These are phyloP conservation scores for Phytophthora cactorum DNA, from an alignment of 352 stramenopile species.

Conservation along the genomic window DNA sequence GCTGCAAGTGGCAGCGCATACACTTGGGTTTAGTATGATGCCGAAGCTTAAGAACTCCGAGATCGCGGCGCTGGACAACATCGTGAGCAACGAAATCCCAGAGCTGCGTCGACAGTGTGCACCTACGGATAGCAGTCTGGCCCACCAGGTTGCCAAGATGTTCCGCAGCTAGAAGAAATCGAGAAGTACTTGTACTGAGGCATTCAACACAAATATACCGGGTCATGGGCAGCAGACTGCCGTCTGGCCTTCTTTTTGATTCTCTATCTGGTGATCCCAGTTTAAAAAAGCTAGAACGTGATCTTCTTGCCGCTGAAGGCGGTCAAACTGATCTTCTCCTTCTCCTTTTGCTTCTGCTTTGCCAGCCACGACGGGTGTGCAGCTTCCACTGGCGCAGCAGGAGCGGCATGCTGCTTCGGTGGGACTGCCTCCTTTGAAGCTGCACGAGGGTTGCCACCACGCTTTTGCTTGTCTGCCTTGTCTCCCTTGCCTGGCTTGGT, in stretches of 20 bases:
- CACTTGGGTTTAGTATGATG: constrained; percentile 83
- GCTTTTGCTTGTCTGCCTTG: constrained; percentile 25
- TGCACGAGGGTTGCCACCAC: constrained; percentile 18
- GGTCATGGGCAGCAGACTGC: constrained; percentile 13
- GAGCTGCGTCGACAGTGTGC: constrained; percentile 86
- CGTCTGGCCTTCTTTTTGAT: constrained; percentile 19
- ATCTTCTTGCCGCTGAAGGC: constrained; percentile 87
- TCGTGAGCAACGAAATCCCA: constrained; percentile 91
- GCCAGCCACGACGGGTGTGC: constrained; percentile 78
- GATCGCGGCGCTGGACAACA: constrained; percentile 88
- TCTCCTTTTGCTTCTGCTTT: constrained; percentile 87
- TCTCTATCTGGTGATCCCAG: constrained; percentile 13
- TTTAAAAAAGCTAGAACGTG: constrained; percentile 52
- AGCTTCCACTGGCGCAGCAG: constrained; percentile 24
- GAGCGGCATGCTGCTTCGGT: constrained; percentile 17
- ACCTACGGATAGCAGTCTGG: constrained; percentile 78
- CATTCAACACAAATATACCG: constrained; percentile 31
- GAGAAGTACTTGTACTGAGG: too few relatives aligned
- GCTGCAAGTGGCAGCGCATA: constrained; percentile 87
- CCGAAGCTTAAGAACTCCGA: constrained; percentile 87
- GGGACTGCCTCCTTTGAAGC: constrained; percentile 24
- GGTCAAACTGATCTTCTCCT: constrained; percentile 73
- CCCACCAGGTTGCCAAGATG: constrained; percentile 89
- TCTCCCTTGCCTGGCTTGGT: constrained; percentile 27
- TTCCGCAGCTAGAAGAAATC: constrained; percentile 55